phyloP scores from a whole-genome alignment of 257 asterid genomes.

The Jaltomata sinuosa region DNA sequence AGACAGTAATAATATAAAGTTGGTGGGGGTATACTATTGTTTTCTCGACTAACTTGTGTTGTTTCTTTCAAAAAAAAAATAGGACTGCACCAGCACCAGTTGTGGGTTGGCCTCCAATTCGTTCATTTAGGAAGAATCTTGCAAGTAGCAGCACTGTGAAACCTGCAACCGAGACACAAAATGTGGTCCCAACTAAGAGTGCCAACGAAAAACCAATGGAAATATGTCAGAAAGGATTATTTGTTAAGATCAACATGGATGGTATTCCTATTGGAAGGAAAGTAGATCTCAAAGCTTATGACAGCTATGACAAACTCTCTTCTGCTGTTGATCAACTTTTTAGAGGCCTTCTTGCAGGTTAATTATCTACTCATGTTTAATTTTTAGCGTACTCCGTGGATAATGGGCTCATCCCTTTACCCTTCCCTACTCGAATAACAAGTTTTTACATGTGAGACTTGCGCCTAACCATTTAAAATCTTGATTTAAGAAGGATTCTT shows the following conservation, averaged over 20 bases:
- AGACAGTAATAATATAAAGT: background rate
- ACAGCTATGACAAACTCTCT: slow-evolving; percentile 70
- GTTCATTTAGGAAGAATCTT: slow-evolving; percentile 67
- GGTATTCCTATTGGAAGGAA: slow-evolving; percentile 93
- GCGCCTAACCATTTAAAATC: background rate
- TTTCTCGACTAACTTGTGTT: background rate
- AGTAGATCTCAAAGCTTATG: slow-evolving; percentile 66
- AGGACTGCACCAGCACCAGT: slow-evolving; percentile 78
- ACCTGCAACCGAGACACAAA: slow-evolving; percentile 24
- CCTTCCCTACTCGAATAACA: background rate
- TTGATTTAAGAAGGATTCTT: background rate
- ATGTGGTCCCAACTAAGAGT: slow-evolving; percentile 19
- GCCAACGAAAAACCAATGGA: slow-evolving; percentile 22
- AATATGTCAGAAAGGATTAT: slow-evolving; percentile 32
- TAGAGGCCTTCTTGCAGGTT: slow-evolving; percentile 88
- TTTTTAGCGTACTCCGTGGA: background rate
- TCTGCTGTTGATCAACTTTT: slow-evolving; percentile 74
- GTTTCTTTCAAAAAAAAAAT: background rate
- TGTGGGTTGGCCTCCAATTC: slow-evolving; percentile 98
- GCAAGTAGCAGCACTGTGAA: slow-evolving; percentile 45
- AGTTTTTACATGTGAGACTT: background rate
- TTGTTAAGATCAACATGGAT: slow-evolving; percentile 97
- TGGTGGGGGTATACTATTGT: background rate
- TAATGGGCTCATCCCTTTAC: background rate
- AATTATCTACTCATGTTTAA: background rate